Conservation (phyloP, 306 rosid species). For the Medicago ruthenica region DNA sequence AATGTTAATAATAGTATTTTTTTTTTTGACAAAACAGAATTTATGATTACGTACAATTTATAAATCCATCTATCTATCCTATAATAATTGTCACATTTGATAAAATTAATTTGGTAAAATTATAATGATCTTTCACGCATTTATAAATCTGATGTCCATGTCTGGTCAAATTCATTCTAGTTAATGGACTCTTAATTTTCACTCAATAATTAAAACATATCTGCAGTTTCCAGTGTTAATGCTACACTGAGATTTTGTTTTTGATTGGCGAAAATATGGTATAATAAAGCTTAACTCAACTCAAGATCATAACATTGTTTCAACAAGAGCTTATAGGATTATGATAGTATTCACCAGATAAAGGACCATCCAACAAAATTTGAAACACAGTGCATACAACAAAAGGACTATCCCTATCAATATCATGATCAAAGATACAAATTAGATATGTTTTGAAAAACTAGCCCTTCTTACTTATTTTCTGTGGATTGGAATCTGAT, state of each 20-base stretch:
- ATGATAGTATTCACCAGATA: background rate
- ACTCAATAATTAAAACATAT: background rate
- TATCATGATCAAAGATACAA: conserved; percentile 20
- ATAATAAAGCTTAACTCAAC: background rate
- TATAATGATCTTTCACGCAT: too few species aligned
- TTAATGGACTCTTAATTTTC: too few species aligned
- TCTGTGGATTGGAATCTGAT: conserved; percentile 44
- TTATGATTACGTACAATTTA: too few species aligned
- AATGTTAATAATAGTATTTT: background rate
- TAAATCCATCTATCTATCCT: too few species aligned
- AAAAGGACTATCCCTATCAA: background rate
- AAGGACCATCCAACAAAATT: background rate
- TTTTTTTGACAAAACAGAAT: background rate
- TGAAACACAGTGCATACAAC: conserved; percentile 14
- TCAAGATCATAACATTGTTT: conserved; percentile 12
- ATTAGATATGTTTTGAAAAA: background rate
- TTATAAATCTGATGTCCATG: too few species aligned
- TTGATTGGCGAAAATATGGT: background rate
- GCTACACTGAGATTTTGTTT: background rate
- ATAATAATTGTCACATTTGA: too few species aligned
- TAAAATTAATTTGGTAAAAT: too few species aligned
- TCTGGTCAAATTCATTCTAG: too few species aligned
- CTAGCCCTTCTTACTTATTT: conserved; percentile 35
- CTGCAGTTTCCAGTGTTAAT: background rate
- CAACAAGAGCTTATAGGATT: background rate